Percentiles rank a stretch among this genome's conserved stretches.
phyloP scores from a whole-genome alignment of 768 basidiomycete species.

The Boletales sp. region DNA sequence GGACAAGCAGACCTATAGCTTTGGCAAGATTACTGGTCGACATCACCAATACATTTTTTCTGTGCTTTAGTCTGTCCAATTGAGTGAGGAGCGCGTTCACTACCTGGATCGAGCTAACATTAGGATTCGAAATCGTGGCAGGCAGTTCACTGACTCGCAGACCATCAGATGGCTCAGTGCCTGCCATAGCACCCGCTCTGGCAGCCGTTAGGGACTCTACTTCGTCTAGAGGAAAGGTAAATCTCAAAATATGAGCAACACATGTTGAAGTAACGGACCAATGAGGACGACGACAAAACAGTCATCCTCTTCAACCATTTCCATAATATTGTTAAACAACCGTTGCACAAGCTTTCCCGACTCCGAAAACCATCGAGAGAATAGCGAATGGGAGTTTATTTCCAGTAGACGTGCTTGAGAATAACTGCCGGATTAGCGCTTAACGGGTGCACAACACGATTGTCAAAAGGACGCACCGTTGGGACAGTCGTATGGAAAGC shows the following conservation, averaged over 20 bases:
- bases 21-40: constrained; percentile 93
- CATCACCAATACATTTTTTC: constrained; percentile 93
- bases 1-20: constrained; percentile 73
- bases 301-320: constrained; percentile 88
- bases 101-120: constrained; percentile 53
- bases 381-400: constrained; percentile 97
- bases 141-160: constrained; percentile 58
- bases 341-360: constrained; percentile 97
- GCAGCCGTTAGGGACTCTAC: constrained; percentile 96
- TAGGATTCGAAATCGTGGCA: not conserved
- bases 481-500: constrained; percentile 83
- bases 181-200: constrained; percentile 89
- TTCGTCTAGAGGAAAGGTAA: constrained; percentile 60
- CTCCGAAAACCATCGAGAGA: constrained; percentile 99
- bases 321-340: constrained; percentile 83
- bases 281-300: constrained; percentile 93
- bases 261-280: constrained; percentile 41
- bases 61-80: constrained; percentile 89
- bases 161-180: constrained; percentile 94
- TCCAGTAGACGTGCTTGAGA: constrained; percentile 85
- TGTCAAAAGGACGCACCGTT: constrained; percentile 49
- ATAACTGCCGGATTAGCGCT: constrained; percentile 51
- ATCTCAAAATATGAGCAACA: constrained; percentile 2
- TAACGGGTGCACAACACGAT: not conserved
- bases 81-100: constrained; percentile 97